Conservation (phyloP, 176 grass and related monocot species). For the Hyparrhenia diplandra region DNA sequence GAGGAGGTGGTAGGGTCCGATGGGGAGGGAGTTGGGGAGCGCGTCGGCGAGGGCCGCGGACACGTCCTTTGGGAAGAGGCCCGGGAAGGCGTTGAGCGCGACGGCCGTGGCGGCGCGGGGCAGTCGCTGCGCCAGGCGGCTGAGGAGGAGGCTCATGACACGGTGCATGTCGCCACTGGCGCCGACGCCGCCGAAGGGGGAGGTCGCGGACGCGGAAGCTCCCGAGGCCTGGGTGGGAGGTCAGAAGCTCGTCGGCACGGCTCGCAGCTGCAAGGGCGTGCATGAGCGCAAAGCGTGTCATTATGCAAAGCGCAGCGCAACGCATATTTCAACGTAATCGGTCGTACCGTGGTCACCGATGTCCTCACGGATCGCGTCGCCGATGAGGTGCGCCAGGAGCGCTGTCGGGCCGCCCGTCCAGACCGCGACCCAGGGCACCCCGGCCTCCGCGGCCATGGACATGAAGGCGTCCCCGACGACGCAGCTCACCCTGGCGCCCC, state of each 20-base stretch:
- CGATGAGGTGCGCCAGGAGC: slow-evolving; percentile 35
- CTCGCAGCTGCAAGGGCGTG: background rate
- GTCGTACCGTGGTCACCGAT: slow-evolving; percentile 29
- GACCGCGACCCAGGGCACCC: background rate
- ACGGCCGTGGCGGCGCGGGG: slow-evolving; percentile 24
- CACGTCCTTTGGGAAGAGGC: slow-evolving; percentile 1
- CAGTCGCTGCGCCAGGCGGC: slow-evolving; percentile 13
- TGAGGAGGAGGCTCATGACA: slow-evolving; percentile 21
- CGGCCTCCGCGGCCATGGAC: background rate
- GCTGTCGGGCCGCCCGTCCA: slow-evolving; percentile 1
- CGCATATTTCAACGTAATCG: background rate
- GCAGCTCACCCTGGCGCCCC: background rate
- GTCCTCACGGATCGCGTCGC: slow-evolving; percentile 7
- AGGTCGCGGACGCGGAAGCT: slow-evolving; percentile 37
- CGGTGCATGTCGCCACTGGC: slow-evolving; percentile 23
- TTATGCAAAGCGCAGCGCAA: background rate
- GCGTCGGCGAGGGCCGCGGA: background rate
- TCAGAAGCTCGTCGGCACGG: slow-evolving; percentile 25
- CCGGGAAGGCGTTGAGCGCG: slow-evolving; percentile 35
- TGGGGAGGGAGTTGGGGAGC: no score
- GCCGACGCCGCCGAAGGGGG: slow-evolving; percentile 32
- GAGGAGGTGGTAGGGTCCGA: slow-evolving; percentile 47
- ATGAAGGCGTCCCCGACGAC: slow-evolving; percentile 2
- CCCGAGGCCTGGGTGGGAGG: slow-evolving; percentile 16
- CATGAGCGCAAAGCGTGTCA: background rate